Evolutionary conservation across 441 rosid species (phyloP).

Genomic region (Eruca vesicaria): DNA sequence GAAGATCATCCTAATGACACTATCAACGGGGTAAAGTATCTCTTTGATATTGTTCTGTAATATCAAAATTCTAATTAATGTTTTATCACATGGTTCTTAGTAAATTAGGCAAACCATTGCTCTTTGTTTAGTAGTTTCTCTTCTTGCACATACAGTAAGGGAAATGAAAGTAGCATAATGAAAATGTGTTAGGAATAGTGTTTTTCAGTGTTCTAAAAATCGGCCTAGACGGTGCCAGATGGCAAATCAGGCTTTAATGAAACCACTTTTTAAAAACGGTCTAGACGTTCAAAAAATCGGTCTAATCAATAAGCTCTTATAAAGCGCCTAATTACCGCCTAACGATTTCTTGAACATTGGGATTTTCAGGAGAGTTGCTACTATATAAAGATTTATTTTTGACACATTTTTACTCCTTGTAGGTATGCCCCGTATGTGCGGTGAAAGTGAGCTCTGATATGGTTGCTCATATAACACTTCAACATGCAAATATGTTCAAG

Average conservation of each 20-base stretch:
- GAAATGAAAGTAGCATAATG: background rate
- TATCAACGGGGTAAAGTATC: constrained; percentile 65
- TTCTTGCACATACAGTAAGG: background rate
- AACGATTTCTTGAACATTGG: too few relatives aligned
- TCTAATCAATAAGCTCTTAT: too few relatives aligned
- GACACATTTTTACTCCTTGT: constrained; percentile 20
- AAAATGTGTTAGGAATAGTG: too few relatives aligned
- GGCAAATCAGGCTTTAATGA: too few relatives aligned
- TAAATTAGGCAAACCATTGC: background rate
- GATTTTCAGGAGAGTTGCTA: too few relatives aligned
- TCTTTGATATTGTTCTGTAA: constrained; percentile 1
- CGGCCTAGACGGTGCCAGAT: too few relatives aligned
- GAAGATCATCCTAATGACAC: constrained; percentile 80
- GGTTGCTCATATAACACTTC: constrained; percentile 93
- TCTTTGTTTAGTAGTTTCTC: background rate
- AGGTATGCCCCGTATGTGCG: constrained; percentile 92
- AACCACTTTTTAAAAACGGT: too few relatives aligned
- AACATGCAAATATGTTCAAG: constrained; percentile 85
- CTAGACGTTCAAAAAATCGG: too few relatives aligned
- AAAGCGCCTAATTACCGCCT: too few relatives aligned
- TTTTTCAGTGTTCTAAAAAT: too few relatives aligned
- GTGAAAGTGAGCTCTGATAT: constrained; percentile 87
- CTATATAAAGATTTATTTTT: too few relatives aligned
- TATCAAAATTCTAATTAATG: background rate
- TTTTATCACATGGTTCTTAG: background rate